These are phyloP conservation scores for Pseudogymnoascus sp. DNA, from an alignment of 2,329 filamentous ascomycete species.

Conservation along the genomic window DNA sequence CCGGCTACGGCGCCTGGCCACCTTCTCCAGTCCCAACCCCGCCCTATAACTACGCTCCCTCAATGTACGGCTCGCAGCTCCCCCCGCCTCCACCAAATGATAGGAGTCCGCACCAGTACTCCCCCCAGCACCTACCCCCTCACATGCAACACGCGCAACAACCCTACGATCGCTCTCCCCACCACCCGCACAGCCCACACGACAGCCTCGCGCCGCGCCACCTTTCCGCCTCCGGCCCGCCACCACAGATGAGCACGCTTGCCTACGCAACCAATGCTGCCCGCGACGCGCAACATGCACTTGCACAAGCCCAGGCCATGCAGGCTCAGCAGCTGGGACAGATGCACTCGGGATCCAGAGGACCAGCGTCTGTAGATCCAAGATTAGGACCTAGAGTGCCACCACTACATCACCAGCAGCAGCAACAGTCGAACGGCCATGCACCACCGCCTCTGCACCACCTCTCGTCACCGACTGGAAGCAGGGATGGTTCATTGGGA, in stretches of 20 bases:
- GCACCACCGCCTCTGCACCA: background rate
- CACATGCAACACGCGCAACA: constrained; percentile 28
- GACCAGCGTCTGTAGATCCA: background rate
- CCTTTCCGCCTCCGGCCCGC: constrained; percentile 9
- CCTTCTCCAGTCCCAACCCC: constrained; percentile 48
- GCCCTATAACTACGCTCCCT: constrained; percentile 40
- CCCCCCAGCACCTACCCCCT: constrained; percentile 25
- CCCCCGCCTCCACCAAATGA: constrained; percentile 26
- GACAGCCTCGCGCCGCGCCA: constrained; percentile 17
- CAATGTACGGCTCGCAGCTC: constrained; percentile 25
- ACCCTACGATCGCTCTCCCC: constrained; percentile 20
- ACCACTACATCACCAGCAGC: background rate
- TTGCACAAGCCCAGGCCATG: background rate
- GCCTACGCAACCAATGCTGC: background rate
- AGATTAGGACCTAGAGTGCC: background rate
- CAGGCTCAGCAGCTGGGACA: background rate
- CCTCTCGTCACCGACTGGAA: background rate
- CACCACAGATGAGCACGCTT: constrained; percentile 13
- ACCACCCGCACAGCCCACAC: constrained; percentile 15
- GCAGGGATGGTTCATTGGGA: background rate
- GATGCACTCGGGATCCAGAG: background rate
- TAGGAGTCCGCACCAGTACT: constrained; percentile 18
- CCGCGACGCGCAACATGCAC: background rate
- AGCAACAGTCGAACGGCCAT: background rate
- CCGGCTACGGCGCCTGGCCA: constrained; percentile 42